These are phyloP conservation scores for Tetracladium marchalianum DNA, from an alignment of 495 filamentous ascomycete genomes.

Conservation along the genomic window DNA sequence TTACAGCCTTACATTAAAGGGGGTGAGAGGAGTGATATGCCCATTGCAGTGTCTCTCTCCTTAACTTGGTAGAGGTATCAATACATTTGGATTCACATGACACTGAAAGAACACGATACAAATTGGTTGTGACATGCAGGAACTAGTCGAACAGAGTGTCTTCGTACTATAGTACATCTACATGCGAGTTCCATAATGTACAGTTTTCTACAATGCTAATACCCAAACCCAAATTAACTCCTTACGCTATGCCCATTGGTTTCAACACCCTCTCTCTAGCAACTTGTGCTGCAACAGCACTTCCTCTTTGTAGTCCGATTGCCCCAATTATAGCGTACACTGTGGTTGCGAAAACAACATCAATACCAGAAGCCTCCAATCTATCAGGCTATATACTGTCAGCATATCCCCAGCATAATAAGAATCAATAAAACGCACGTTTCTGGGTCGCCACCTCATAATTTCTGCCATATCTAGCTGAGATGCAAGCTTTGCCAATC, in stretches of 20 bases:
- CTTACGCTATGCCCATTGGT: conserved; percentile 20
- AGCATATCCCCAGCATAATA: background rate
- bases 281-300: conserved; percentile 62
- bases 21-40: no score
- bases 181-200: conserved; percentile 9
- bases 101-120: no score
- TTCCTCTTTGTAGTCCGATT: conserved; percentile 74
- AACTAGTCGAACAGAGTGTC: no score
- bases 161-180: no score
- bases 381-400: conserved; percentile 51
- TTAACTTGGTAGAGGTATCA: no score
- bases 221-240: background rate
- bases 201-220: conserved; percentile 15
- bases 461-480: conserved; percentile 63
- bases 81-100: no score
- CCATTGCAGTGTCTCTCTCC: no score
- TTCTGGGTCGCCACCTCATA: conserved; percentile 76
- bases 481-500: conserved; percentile 54
- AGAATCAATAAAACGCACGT: conserved; percentile 40
- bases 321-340: conserved; percentile 84
- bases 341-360: conserved; percentile 60
- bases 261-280: conserved; percentile 68
- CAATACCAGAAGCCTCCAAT: conserved; percentile 58
- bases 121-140: no score
- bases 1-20: no score